Base-by-base conservation (phyloP, 2,329 filamentous ascomycete genomes). In the Pseudocercospora musae region DNA sequence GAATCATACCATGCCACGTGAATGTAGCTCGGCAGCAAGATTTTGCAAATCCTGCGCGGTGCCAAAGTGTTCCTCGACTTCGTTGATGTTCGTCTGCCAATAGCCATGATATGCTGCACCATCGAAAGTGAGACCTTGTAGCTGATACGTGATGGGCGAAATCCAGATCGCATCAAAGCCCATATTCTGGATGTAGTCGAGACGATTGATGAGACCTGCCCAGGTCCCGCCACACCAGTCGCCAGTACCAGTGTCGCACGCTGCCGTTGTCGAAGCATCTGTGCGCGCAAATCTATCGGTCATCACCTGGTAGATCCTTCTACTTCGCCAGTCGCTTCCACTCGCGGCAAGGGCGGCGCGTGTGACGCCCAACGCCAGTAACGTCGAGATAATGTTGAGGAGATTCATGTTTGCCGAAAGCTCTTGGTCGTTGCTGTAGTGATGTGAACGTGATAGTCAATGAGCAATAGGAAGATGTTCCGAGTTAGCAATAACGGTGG, bases 221-320 rank as follows among this genome's bases (percentile, higher is more conserved):
- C 83, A 89, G 0, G 83, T 85, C 15, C 87, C 87, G 44, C 85
- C 85, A 66, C 87, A 89, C 73, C 87, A 88, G 25, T 72, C 59
- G 2, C 71, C 61, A n/a, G 70, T 63, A 3, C 54, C 64, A 9
- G 74, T 74, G 57, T 77, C 71, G 62, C 78, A 79, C 10, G 70
- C 55, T 6, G 76, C 74, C 3, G 73, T 77, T 2, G 76, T 78
- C 54, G 74, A 77, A 58, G 74, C 73, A 71, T 79, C 76, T 2
- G 73, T 68, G 5, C 72, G 73, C 8, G 77, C 77, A 64, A 77
- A 79, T 18, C 78, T 70, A 66, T 79, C 78, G 10, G 78, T 79
- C 20, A 80, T 65, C 18, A 80, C 69, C 66, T 80, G 78, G 63
- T 79, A 80, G 56, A 80, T 78, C 27, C 73, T 75, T 57, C 72